Evolutionary conservation across 805 yeast species (phyloP).

Genomic region (Myxozyma lipomycoides): DNA sequence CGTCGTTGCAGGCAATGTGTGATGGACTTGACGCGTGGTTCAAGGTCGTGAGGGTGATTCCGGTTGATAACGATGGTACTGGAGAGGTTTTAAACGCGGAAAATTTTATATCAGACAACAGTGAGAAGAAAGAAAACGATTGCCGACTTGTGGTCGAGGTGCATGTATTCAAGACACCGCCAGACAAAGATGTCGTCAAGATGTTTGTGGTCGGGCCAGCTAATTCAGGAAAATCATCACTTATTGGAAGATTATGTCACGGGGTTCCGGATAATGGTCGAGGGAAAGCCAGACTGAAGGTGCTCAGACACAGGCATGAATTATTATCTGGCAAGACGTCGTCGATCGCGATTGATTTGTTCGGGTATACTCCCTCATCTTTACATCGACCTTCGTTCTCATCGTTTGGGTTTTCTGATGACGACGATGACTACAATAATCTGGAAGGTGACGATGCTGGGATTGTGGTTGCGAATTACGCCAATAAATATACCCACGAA

Average conservation of each 20-base stretch:
- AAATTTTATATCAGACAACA: neutral
- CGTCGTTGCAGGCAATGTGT: conserved; percentile 20
- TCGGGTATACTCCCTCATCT: conserved; percentile 14
- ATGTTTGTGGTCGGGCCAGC: conserved; percentile 20
- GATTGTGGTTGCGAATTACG: conserved; percentile 14
- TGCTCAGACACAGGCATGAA: conserved; percentile 26
- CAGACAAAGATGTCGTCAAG: conserved; percentile 14
- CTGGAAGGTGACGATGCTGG: conserved; percentile 1
- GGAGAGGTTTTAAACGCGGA: neutral
- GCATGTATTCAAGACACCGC: conserved; percentile 15
- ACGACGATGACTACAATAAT: neutral
- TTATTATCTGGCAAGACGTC: conserved; percentile 22
- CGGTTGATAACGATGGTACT: conserved; percentile 4
- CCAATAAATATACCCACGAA: conserved; percentile 21
- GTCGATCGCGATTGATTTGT: conserved; percentile 21
- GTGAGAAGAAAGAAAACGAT: neutral
- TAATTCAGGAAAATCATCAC: conserved; percentile 24
- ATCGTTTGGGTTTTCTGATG: conserved; percentile 5
- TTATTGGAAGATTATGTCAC: conserved; percentile 20
- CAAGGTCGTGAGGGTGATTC: conserved; percentile 25
- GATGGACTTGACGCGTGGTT: conserved; percentile 20
- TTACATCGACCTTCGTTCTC: neutral
- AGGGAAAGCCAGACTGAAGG: conserved; percentile 21
- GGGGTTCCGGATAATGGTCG: conserved; percentile 23
- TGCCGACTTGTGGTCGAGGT: conserved; percentile 21